A percentile compares a stretch with the other conserved stretches of the same genome.
Evolutionary conservation across 1,139 yeast genomes (phyloP).

Genomic region (Protomyces inundatus): DNA sequence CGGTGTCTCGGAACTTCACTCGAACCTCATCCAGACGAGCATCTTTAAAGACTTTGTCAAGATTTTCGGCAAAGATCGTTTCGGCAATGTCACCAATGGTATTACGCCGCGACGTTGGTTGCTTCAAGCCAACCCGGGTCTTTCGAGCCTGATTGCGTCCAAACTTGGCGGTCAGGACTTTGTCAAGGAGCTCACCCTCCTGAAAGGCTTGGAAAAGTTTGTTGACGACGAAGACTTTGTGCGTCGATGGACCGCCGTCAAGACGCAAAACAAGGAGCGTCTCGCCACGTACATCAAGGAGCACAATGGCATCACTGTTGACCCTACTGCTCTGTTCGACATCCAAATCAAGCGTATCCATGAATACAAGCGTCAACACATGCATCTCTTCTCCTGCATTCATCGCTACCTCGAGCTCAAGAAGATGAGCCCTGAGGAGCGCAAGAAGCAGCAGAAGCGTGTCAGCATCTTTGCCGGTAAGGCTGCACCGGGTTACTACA

Average conservation of each 20-base stretch:
- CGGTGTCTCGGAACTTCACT: constrained; percentile 94
- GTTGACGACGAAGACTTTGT: constrained; percentile 67
- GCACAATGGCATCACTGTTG: constrained; percentile 63
- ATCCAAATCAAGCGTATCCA: constrained; percentile 93
- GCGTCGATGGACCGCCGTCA: constrained; percentile 64
- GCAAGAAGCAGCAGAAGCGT: constrained; percentile 65
- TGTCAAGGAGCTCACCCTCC: constrained; percentile 61
- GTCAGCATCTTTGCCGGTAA: constrained; percentile 88
- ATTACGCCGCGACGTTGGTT: constrained; percentile 96
- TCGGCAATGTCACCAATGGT: constrained; percentile 91
- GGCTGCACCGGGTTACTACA: constrained; percentile 94
- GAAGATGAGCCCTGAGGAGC: constrained; percentile 60
- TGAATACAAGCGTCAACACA: constrained; percentile 91
- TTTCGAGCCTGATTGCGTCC: constrained; percentile 65
- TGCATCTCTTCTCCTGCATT: constrained; percentile 84
- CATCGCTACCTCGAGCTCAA: constrained; percentile 75
- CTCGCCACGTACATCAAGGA: constrained; percentile 66
- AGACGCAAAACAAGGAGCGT: constrained; percentile 61
- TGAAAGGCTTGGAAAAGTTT: constrained; percentile 63
- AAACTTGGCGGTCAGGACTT: constrained; percentile 62
- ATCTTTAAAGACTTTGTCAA: constrained; percentile 85
- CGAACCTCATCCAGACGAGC: constrained; percentile 82
- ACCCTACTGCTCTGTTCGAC: constrained; percentile 69
- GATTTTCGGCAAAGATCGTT: constrained; percentile 73
- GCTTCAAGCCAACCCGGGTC: constrained; percentile 82